Evolutionary conservation across 208 protist species (phyloP).

Genomic region (Tetramitus jugosus): DNA sequence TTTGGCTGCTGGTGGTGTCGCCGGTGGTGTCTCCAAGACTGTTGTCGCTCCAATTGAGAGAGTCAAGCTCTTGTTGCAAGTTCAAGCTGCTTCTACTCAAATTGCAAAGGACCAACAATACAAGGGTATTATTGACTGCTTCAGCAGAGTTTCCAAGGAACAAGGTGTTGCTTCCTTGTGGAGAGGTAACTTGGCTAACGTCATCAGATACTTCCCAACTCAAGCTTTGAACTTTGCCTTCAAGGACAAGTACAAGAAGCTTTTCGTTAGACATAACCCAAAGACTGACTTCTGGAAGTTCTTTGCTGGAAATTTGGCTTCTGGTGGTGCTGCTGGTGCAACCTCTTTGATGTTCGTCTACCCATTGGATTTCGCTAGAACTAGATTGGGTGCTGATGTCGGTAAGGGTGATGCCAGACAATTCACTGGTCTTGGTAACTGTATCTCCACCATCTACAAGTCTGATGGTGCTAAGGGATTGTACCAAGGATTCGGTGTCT

Average conservation of each 20-base stretch:
- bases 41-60: constrained; percentile 85
- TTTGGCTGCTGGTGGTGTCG: constrained; percentile 48
- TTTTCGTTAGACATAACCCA: constrained; percentile 77
- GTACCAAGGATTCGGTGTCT: constrained; percentile 91
- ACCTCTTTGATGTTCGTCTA: constrained; percentile 88
- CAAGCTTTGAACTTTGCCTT: constrained; percentile 96
- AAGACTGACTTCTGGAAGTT: constrained; percentile 68
- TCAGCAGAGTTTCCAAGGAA: constrained; percentile 72
- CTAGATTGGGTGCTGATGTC: constrained; percentile 80
- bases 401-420: constrained; percentile 71
- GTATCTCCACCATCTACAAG: constrained; percentile 76
- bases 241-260: constrained; percentile 87
- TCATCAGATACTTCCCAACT: constrained; percentile 94
- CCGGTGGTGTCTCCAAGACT: constrained; percentile 72
- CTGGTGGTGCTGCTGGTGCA: constrained; percentile 90
- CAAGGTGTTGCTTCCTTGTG: constrained; percentile 87
- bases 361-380: constrained; percentile 93
- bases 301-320: constrained; percentile 83
- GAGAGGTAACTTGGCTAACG: constrained; percentile 92
- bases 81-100: constrained; percentile 57
- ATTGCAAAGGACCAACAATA: constrained; percentile 55
- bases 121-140: constrained; percentile 86
- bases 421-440: constrained; percentile 88
- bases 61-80: constrained; percentile 89
- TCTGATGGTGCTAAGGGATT: constrained; percentile 60